Evolutionary conservation across 2,329 filamentous ascomycete species (phyloP), one percentile per base, ranked within the genome.

Genomic region (Orbilia quercus): DNA sequence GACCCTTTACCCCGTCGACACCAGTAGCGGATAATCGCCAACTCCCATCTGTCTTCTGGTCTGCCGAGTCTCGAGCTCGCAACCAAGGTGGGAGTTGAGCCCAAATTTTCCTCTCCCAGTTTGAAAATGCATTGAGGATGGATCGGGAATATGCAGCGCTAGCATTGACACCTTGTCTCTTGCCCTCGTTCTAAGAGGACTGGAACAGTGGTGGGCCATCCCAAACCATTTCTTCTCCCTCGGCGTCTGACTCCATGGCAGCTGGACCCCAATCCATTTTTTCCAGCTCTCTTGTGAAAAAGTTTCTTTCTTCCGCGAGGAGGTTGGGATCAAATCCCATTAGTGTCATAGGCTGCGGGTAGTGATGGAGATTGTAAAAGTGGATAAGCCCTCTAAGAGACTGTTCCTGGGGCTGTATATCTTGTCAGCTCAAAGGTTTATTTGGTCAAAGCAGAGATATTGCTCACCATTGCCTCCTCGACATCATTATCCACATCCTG

Each of bases 401-500:
- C 82, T 97, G 93, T 81, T 99, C 95, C 6, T 97, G 84, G 1
- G 94, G 94, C 72, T 76, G 45, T 14, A 44, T 7, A 38, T 12
- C 2, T 1, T 22, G 23, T 59, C 57, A 53, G 51, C 22, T 50
- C 18, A 34, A 22, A 7, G 14, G 18, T 4, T 34, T 12, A 20
- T 1, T 18, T 22, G 11, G 1, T 7, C n/a, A 34, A 25, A 11
- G 14, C n/a, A 12, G 18, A 14, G 6, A 12, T 6, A 31, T 20
- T 7, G 47, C 38, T 7, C 65, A 76, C 75, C 77, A 98, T 83
- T 12, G 93, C 91, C 79, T 96, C 91, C 79, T 98, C 95, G 1
- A 98, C 92, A 77, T 96, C 94, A 0, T 90, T 91, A 78, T 99
- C 95, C 0, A 98, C 89, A 79, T 97, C 93, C 72, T 90, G 90